Percentiles rank a stretch among this genome's conserved stretches.
phyloP scores from a whole-genome alignment of 371 early-diverging fungal genomes.

The Homolaphlyctis polyrhiza region DNA sequence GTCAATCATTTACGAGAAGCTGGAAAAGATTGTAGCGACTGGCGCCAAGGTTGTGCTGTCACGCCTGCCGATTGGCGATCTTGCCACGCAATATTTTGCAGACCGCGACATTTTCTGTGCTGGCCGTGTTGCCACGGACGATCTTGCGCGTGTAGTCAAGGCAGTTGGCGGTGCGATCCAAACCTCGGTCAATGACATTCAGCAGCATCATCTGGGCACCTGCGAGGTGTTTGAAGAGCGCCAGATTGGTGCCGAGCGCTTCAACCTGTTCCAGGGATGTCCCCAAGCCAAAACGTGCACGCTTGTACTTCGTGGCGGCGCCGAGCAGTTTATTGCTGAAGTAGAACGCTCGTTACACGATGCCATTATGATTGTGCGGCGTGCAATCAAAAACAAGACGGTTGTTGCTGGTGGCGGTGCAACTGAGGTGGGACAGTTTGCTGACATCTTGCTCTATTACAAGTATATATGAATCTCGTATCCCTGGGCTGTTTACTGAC shows the following conservation, averaged over 20 bases:
- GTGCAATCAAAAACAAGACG: constrained; percentile 89
- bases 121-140: constrained; percentile 95
- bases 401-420: constrained; percentile 99
- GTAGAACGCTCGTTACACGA: constrained; percentile 99
- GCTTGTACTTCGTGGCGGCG: constrained; percentile 96
- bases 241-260: constrained; percentile 97
- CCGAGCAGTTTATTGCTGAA: constrained; percentile 99
- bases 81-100: constrained; percentile 99
- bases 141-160: constrained; percentile 89
- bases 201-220: constrained; percentile 75
- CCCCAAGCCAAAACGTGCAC: constrained; percentile 94
- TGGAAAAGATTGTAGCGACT: constrained; percentile 94
- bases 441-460: constrained; percentile 2
- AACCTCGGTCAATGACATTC: constrained; percentile 85
- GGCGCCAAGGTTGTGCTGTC: constrained; percentile 99
- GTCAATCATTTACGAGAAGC: constrained; percentile 98
- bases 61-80: constrained; percentile 98
- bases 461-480: constrained; percentile 11
- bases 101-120: constrained; percentile 99
- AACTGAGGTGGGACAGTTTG: constrained; percentile 64
- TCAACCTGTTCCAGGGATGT: constrained; percentile 95
- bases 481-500: background rate
- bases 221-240: constrained; percentile 96
- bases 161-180: constrained; percentile 96
- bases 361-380: constrained; percentile 98